Evolutionary conservation across 306 rosid species (phyloP).

Genomic region (Glycine latifolia): DNA sequence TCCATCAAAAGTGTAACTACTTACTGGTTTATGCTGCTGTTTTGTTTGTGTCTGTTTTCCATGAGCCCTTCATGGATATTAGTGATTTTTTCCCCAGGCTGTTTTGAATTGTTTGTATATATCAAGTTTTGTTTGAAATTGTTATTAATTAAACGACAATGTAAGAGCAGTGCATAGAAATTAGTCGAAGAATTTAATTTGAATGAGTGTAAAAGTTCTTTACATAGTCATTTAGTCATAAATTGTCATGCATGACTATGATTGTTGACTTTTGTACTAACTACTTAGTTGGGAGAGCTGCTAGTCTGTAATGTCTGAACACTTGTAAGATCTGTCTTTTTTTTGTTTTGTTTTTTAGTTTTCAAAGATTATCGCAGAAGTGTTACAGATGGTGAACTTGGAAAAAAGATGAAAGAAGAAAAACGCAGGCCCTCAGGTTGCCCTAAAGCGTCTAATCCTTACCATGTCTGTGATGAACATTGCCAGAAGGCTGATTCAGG

Average conservation of each 20-base stretch:
- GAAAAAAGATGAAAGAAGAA: conserved; percentile 59
- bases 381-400: conserved; percentile 49
- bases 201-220: neutral
- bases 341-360: neutral
- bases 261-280: too few species aligned
- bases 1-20: neutral
- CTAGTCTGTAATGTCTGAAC: neutral
- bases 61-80: neutral
- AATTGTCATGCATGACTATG: too few species aligned
- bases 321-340: conserved; percentile 38
- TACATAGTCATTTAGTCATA: too few species aligned
- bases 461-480: conserved; percentile 59
- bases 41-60: neutral
- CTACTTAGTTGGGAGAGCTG: too few species aligned
- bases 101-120: too few species aligned
- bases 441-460: conserved; percentile 77
- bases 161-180: neutral
- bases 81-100: too few species aligned
- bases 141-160: neutral
- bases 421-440: conserved; percentile 55
- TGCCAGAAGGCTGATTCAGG: conserved; percentile 66
- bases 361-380: conserved; percentile 59
- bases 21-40: neutral
- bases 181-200: neutral
- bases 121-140: conserved; percentile 1